Conservation (phyloP, 2,329 filamentous ascomycete species). For the Gliomastix tumulicola region DNA sequence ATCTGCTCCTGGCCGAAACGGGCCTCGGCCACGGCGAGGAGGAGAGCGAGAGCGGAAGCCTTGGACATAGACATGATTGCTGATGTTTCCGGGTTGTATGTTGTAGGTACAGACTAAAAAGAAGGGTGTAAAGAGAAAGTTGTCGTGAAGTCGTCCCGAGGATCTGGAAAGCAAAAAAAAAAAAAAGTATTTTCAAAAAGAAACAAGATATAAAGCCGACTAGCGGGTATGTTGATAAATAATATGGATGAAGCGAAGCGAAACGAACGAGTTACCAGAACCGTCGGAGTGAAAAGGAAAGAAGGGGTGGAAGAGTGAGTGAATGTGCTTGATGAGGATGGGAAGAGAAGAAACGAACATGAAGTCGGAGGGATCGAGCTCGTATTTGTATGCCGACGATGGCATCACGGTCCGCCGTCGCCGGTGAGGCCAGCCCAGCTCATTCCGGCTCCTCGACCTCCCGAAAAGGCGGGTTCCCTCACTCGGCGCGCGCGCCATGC, state of each 20-base stretch:
- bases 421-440: no score
- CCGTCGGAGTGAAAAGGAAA: slow-evolving; percentile 16
- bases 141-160: slow-evolving; percentile 2
- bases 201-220: no score
- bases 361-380: not conserved
- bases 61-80: slow-evolving; percentile 39
- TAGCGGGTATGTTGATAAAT: not conserved
- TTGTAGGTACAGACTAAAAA: slow-evolving; percentile 2
- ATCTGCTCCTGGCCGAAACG: slow-evolving; percentile 59
- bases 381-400: not conserved
- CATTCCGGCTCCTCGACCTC: no score
- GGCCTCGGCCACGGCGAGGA: slow-evolving; percentile 38
- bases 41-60: slow-evolving; percentile 26
- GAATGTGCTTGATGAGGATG: no score
- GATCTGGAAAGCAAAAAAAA: slow-evolving; percentile 6
- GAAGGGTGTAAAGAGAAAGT: no score
- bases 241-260: slow-evolving; percentile 7
- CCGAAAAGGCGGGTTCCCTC: not conserved
- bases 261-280: slow-evolving; percentile 26
- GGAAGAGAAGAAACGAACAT: slow-evolving; percentile 4
- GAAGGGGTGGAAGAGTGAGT: slow-evolving; percentile 9
- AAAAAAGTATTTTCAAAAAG: no score
- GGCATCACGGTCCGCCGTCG: no score
- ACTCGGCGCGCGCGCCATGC: no score
- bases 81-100: no score